Base-by-base conservation (phyloP, 495 filamentous ascomycete species). In the Penicillium bovifimosum region DNA sequence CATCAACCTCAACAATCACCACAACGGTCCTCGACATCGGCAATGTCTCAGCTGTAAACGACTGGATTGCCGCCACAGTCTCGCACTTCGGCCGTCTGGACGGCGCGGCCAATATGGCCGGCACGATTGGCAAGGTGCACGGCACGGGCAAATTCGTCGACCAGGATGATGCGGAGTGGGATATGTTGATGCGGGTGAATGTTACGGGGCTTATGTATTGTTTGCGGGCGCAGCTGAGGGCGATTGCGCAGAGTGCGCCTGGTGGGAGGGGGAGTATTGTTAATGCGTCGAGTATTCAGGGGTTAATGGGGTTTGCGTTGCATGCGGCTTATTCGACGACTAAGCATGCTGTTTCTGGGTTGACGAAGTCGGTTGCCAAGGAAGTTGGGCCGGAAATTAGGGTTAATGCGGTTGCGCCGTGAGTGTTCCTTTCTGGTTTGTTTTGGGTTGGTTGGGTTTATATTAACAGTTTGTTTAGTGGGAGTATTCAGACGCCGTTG, bases 91-190 rank as follows among this genome's bases (percentile, higher is more conserved):
- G 75, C 1, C 50, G 53, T 1, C 55, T 85, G 18, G 77, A 82
- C 51, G 81, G 81, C 13, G 80, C 80, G 4, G 81, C 78, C 0
- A 84, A 84, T 55, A 68, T 81, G 41, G 82, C 81, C 0, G 82
- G 82, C 6, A 64, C 74, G 1, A 66, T 77, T 9, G 76, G 71
- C 2, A 65, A 66, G 39, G 29, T 62, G 7, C 59, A 68, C 33
- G 72, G 69, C 0, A 45, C 63, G 6, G 66, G 60, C 6, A 41
- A 34, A 9, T 61, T 81, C 11, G 59, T 62, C 7, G 72, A 79
- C 1, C 50, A 71, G 48, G 61, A 69, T 10, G 71, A 75, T 38
- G 72, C 76, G 9, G 78, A 80, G 52, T 83, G 77, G 79, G 62
- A 81, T 54, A 56, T 59, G 52, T 67, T 82, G 28, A 69, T 85